Conservation (phyloP, 1,284 basidiomycete genomes). For the Boletus sp. region DNA sequence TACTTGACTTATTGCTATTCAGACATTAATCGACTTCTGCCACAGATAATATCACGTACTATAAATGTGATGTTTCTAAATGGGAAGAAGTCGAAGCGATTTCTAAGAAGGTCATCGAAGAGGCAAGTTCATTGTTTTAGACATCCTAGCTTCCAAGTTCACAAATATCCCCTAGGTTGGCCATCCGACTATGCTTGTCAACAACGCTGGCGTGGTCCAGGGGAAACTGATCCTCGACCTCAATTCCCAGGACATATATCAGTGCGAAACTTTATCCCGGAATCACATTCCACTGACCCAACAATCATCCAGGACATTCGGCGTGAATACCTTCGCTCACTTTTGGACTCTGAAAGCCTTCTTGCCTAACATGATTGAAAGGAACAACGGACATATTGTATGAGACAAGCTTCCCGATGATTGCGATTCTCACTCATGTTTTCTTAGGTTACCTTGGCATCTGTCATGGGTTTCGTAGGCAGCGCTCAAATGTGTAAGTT, state of each 20-base stretch:
- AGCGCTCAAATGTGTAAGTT: conserved; percentile 77
- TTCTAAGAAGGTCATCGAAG: conserved; percentile 68
- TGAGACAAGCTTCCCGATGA: conserved; percentile 24
- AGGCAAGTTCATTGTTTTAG: conserved; percentile 45
- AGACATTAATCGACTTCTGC: not conserved
- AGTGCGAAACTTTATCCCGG: conserved; percentile 51
- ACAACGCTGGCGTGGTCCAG: conserved; percentile 95
- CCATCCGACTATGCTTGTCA: conserved; percentile 86
- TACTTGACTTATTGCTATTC: not conserved
- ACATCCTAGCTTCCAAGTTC: not conserved
- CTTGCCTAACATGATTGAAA: conserved; percentile 84
- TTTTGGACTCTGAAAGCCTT: conserved; percentile 93
- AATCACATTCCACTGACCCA: not conserved
- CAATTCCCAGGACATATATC: conserved; percentile 70
- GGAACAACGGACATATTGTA: conserved; percentile 82
- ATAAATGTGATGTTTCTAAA: conserved; percentile 88
- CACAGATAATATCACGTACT: conserved; percentile 76
- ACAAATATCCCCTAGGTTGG: conserved; percentile 59
- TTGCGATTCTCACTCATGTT: not conserved
- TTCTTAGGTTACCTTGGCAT: conserved; percentile 73
- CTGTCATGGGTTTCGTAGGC: conserved; percentile 74
- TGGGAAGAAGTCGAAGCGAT: conserved; percentile 76
- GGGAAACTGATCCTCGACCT: conserved; percentile 86
- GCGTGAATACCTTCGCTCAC: conserved; percentile 84
- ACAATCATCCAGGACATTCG: conserved; percentile 67